These are phyloP conservation scores for Cnidoscolus chayamansa DNA, from an alignment of 441 rosid species.

Conservation along the genomic window DNA sequence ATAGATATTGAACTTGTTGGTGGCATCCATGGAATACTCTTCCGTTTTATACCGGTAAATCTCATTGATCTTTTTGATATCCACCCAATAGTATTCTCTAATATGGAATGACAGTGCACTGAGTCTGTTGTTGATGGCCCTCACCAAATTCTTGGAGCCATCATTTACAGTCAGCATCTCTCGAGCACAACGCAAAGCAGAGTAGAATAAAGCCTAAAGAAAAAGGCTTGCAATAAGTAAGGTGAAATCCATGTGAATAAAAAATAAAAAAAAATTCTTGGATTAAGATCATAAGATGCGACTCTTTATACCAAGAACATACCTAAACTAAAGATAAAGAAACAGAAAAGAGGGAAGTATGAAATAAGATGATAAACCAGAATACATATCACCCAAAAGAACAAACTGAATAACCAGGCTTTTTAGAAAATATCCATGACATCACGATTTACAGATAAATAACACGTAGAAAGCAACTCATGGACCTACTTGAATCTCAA, in stretches of 20 bases:
- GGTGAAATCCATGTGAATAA: constrained; percentile 6
- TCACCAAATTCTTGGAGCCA: constrained; percentile 65
- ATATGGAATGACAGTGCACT: constrained; percentile 87
- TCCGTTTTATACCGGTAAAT: constrained; percentile 90
- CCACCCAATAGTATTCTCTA: constrained; percentile 95
- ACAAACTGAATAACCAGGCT: neutral
- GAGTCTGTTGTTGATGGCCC: constrained; percentile 80
- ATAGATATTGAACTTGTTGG: constrained; percentile 89
- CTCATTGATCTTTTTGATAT: constrained; percentile 78
- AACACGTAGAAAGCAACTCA: neutral
- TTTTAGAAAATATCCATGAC: neutral
- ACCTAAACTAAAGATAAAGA: neutral
- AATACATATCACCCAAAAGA: neutral
- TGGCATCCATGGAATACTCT: constrained; percentile 86
- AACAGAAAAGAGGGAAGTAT: neutral
- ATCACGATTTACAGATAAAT: neutral
- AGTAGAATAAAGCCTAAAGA: constrained; percentile 74
- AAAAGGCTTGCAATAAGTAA: constrained; percentile 13
- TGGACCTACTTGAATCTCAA: constrained; percentile 86
- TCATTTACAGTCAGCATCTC: constrained; percentile 81
- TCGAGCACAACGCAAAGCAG: constrained; percentile 73
- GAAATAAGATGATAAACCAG: neutral
- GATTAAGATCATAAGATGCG: neutral
- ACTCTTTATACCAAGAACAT: neutral
- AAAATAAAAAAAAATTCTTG: neutral